Percentiles rank a stretch among this genome's conserved stretches.
These are phyloP conservation scores for Ophiostoma tasmaniense DNA, from an alignment of 2,329 filamentous ascomycete genomes.

Conservation along the genomic window DNA sequence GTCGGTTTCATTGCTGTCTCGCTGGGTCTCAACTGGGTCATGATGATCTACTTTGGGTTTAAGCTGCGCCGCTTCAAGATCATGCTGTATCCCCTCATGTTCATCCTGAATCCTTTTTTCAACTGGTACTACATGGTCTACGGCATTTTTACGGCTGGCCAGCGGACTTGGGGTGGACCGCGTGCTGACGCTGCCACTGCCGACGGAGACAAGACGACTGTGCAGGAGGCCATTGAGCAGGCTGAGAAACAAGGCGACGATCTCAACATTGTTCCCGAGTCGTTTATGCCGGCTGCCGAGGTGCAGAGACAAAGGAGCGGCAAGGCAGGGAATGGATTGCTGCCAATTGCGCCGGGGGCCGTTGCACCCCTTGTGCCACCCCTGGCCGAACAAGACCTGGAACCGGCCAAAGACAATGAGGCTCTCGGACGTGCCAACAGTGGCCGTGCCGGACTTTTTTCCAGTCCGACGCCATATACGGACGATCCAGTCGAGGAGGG, in stretches of 20 bases:
- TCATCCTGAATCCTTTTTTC: slow-evolving; percentile 88
- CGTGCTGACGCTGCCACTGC: slow-evolving; percentile 80
- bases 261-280: slow-evolving; percentile 80
- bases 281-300: slow-evolving; percentile 58
- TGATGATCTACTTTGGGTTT: slow-evolving; percentile 93
- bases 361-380: not conserved
- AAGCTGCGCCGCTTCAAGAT: slow-evolving; percentile 86
- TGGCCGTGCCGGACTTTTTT: not conserved
- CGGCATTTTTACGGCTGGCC: slow-evolving; percentile 87
- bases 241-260: slow-evolving; percentile 76
- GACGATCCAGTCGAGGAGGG: not conserved
- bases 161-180: slow-evolving; percentile 92
- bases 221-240: slow-evolving; percentile 74
- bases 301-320: slow-evolving; percentile 27
- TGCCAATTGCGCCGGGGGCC: not conserved
- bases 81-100: slow-evolving; percentile 93
- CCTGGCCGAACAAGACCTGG: not conserved
- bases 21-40: slow-evolving; percentile 81
- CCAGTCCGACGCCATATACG: not conserved
- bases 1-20: slow-evolving; percentile 92
- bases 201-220: slow-evolving; percentile 61
- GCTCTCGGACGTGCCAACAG: not conserved
- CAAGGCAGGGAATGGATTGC: slow-evolving; percentile 19
- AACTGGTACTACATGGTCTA: slow-evolving; percentile 99
- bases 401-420: not conserved